Conservation (phyloP, 208 protist genomes). For the Novymonas esmeraldas region DNA sequence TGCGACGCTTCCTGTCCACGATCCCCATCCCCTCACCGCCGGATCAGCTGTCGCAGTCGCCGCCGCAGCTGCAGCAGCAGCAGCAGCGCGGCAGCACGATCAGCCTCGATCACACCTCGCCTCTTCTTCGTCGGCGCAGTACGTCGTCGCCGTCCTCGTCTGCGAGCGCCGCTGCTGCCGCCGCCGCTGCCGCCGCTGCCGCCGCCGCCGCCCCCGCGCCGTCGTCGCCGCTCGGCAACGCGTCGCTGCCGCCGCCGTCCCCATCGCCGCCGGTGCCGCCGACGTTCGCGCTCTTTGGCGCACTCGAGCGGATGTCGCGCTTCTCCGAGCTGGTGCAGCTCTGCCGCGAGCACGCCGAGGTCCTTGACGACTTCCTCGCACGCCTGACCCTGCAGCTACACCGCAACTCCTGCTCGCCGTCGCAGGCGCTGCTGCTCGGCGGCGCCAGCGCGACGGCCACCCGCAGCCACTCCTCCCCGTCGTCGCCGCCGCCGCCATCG, state of each 20-base stretch:
- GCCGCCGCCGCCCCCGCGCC: background rate
- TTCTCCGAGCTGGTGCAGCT: slow-evolving; percentile 59
- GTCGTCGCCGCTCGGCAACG: background rate
- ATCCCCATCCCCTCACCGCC: background rate
- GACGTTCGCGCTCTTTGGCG: slow-evolving; percentile 76
- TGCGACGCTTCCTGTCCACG: slow-evolving; percentile 4
- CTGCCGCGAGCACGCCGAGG: slow-evolving; percentile 30
- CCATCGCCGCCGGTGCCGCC: slow-evolving; percentile 1
- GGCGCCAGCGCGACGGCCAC: background rate
- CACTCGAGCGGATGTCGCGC: slow-evolving; percentile 50
- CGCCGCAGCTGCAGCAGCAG: background rate
- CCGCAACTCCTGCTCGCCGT: slow-evolving; percentile 6
- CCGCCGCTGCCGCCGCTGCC: background rate
- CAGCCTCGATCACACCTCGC: background rate
- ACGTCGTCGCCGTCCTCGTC: slow-evolving; percentile 1
- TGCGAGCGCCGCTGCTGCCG: background rate
- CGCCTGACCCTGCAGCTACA: slow-evolving; percentile 31
- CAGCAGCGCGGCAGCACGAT: background rate
- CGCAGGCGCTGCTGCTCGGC: background rate
- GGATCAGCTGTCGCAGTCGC: background rate
- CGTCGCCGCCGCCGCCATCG: background rate
- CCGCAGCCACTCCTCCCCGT: background rate
- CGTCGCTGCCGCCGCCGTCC: background rate
- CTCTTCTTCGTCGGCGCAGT: background rate
- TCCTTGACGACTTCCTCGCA: slow-evolving; percentile 48